Base-by-base conservation (phyloP, 306 rosid genomes). In the Pyrus communis region DNA sequence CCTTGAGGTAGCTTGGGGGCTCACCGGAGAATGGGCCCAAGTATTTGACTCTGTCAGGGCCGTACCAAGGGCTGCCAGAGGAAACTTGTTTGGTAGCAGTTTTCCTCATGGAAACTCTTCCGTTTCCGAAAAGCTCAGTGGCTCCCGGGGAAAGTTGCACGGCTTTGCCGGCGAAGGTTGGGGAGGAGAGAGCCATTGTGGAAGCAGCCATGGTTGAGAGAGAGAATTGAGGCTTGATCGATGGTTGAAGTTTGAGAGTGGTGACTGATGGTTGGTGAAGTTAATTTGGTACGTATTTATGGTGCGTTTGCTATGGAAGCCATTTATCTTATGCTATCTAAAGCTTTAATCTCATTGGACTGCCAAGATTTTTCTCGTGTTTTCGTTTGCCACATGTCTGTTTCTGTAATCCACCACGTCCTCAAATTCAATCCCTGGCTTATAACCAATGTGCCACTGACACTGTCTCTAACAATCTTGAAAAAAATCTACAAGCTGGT, bases 41-140 rank as follows among this genome's bases (percentile, higher is more conserved):
- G 83, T 93, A 93, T 86, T 89, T 89, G n/a, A 93, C 98, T 73
- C 93, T 88, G 84, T 93, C 94, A 33, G 98, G 98, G 70, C 90
- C 98, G 22, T 90, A 93, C 93, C 96, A 90, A 55, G 90, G 97
- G 90, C 97, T 91, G 40, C 90, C 86, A 0, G 96, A 91, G 58
- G 94, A 69, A 23, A 67, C 90, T 0, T 43, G 7, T 82, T 55
- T 91, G 28, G 35, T 0, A 23, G 1, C 77, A 3, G 89, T 30
- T 75, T 87, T 90, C 84, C 96, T 91, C 97, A 90, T 91, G 81
- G 80, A 67, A 79, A 88, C 46, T 7, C 88, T 78, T 31, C 88
- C 82, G 0, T 2, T 73, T 18, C 89, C 86, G 4, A 79, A 55
- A 8, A 73, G 49, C 59, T 88, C 88, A 0, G 80, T 70, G 43